Evolutionary conservation across 345 rosid species (phyloP), one percentile per base, ranked within the genome.

Genomic region (Acer negundo): DNA sequence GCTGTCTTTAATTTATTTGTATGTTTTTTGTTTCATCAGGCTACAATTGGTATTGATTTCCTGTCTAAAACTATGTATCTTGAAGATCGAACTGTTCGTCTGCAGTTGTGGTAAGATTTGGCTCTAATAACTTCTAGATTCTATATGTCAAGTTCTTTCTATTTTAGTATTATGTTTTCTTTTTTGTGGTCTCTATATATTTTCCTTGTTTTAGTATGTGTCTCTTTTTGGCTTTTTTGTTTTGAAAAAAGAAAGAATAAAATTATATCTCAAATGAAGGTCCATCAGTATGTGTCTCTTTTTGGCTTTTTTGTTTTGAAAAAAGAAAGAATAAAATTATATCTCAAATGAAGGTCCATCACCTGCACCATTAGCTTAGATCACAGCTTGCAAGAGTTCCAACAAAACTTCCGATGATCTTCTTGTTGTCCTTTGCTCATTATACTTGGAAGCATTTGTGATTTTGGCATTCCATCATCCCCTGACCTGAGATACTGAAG

Each of bases 61-160:
- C 89, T 92, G 68, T 92, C 97, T 0, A 92, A 92, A 89, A 92
- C 97, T 22, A 92, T 92, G 94, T 92, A 92, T 79, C 93, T 92
- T 51, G 93, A 92, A 84, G 94, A 92, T 87, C 90, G 97, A 77
- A 92, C 97, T 4, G 93, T 89, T 65, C 86, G 97, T 72, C 80
- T 92, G 75, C 97, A 92, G 87, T 82, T 92, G 26, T 92, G 97
- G 97, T 90, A 80, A 80, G 84, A 47, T 67, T 82, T 55, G 6
- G 28, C 20, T 0, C 11, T 2, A 35, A n/a, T 38, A 35, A 16
- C 47, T 67, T 67, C 38, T 35, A 35, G 6, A 35, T 35, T 35
- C 38, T 35, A 35, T 35, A 35, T 35, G 6, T 35, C 38, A 35
- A 35, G 38, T 35, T 35, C 38, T 3, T 35, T 35, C 38, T 35